These are phyloP conservation scores for Nymphaea colorata DNA, from an alignment of 164 flowering plant genomes.

Conservation along the genomic window DNA sequence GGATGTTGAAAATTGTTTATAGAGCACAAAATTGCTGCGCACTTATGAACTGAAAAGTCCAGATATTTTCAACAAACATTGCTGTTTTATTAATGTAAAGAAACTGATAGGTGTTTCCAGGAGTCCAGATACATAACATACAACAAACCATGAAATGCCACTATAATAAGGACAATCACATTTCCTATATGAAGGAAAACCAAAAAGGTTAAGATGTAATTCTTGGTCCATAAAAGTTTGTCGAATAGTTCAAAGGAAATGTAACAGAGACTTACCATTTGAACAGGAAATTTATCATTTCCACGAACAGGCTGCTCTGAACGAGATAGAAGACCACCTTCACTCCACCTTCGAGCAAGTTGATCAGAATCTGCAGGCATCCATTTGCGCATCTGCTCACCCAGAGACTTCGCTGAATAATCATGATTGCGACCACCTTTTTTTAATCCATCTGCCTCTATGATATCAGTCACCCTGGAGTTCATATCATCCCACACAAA, in stretches of 20 bases:
- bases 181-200: neutral
- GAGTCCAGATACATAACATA: too few species aligned
- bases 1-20: too few species aligned
- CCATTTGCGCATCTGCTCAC: constrained; percentile 9
- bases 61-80: too few species aligned
- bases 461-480: constrained; percentile 35
- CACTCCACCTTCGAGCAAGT: constrained; percentile 4
- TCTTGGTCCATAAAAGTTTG: too few species aligned
- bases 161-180: too few species aligned
- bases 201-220: neutral
- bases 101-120: too few species aligned
- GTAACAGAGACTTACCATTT: too few species aligned
- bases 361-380: constrained; percentile 5
- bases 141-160: too few species aligned
- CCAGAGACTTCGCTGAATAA: constrained; percentile 40
- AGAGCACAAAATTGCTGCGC: too few species aligned
- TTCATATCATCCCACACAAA: constrained; percentile 74
- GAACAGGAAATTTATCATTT: neutral
- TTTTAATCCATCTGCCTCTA: constrained; percentile 20
- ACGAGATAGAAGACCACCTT: constrained; percentile 1
- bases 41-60: too few species aligned
- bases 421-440: constrained; percentile 39
- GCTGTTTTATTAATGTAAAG: too few species aligned
- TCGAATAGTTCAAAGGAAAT: too few species aligned
- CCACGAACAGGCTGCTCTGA: constrained; percentile 6